Conservation (phyloP, 306 rosid genomes). For the Gastrolobium villosum region DNA sequence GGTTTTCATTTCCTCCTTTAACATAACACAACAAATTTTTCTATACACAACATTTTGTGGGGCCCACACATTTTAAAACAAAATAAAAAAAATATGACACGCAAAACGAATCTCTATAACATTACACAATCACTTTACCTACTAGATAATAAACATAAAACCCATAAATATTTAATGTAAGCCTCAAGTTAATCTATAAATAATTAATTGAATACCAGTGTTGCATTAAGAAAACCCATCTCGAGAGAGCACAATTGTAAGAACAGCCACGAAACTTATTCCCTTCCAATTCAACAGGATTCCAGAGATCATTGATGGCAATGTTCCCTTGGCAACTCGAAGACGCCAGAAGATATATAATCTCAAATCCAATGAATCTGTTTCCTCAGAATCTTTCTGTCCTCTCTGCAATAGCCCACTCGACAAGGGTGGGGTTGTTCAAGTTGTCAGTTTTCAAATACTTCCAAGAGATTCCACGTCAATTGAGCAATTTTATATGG, state of each 20-base stretch:
- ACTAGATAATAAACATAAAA: too few species aligned
- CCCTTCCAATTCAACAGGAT: constrained; percentile 92
- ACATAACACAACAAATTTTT: too few species aligned
- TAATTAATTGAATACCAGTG: constrained; percentile 19
- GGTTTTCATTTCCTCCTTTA: too few species aligned
- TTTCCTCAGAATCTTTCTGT: constrained; percentile 85
- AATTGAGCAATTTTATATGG: constrained; percentile 59
- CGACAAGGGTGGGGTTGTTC: constrained; percentile 83
- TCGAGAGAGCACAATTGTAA: constrained; percentile 89
- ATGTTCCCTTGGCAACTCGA: constrained; percentile 76
- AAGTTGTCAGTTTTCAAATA: constrained; percentile 88
- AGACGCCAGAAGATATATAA: constrained; percentile 92
- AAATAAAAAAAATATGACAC: too few species aligned
- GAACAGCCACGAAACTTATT: constrained; percentile 95
- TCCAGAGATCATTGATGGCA: constrained; percentile 72
- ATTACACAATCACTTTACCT: constrained; percentile 32
- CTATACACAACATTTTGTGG: too few species aligned
- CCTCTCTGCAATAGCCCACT: constrained; percentile 84
- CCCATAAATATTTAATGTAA: background rate
- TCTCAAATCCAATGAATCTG: constrained; percentile 73
- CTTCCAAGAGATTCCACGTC: constrained; percentile 71
- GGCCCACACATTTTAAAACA: too few species aligned
- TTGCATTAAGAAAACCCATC: constrained; percentile 93
- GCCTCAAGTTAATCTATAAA: constrained; percentile 20
- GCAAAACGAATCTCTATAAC: too few species aligned